phyloP scores from a whole-genome alignment of 805 yeast genomes.

The Candida palmyrensis region DNA sequence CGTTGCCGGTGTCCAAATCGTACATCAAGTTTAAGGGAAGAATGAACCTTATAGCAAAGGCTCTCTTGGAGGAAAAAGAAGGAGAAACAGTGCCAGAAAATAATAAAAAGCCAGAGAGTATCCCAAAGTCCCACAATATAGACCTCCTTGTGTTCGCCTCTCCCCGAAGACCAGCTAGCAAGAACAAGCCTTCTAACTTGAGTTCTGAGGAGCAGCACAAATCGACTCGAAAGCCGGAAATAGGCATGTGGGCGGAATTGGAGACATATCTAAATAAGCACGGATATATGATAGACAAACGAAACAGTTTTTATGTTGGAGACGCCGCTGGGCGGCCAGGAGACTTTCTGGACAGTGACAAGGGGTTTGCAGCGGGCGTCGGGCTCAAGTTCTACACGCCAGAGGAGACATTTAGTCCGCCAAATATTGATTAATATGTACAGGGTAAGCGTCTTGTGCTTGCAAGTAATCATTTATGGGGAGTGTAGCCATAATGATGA shows the following conservation, averaged over 20 bases:
- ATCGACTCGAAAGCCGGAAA: constrained; percentile 63
- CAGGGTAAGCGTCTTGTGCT: background rate
- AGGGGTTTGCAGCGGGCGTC: constrained; percentile 55
- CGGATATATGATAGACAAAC: constrained; percentile 28
- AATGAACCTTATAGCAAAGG: constrained; percentile 32
- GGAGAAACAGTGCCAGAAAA: too few species aligned
- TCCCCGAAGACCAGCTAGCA: constrained; percentile 44
- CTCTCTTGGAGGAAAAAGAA: constrained; percentile 18
- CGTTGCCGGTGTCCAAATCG: constrained; percentile 24
- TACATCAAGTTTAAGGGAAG: constrained; percentile 37
- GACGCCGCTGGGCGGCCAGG: constrained; percentile 87
- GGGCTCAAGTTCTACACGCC: constrained; percentile 61
- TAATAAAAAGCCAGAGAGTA: too few species aligned
- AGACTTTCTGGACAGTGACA: constrained; percentile 82
- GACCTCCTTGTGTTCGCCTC: constrained; percentile 54
- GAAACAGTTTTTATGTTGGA: constrained; percentile 68
- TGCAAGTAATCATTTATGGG: too few species aligned
- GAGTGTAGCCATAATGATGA: too few species aligned
- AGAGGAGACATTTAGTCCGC: constrained; percentile 51
- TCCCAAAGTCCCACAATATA: too few species aligned
- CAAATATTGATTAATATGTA: background rate
- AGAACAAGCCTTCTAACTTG: constrained; percentile 10
- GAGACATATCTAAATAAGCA: constrained; percentile 28
- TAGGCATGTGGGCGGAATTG: constrained; percentile 71
- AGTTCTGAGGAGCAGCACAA: constrained; percentile 29